These are phyloP conservation scores for Colletotrichum sp. DNA, from an alignment of 2,329 filamentous ascomycete genomes.

Conservation along the genomic window DNA sequence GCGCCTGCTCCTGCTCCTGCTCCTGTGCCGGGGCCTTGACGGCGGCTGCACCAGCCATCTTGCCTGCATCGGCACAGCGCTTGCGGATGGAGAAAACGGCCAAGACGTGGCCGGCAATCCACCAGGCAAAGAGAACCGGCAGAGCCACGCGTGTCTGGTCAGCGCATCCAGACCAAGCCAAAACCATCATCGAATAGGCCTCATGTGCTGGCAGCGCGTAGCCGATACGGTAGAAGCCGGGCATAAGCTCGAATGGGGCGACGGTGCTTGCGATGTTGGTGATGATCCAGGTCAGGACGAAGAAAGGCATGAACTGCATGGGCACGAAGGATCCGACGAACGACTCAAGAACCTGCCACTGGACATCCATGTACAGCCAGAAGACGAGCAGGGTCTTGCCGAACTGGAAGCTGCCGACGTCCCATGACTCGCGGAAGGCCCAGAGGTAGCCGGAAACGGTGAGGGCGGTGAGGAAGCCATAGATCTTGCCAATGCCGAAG, in stretches of 20 bases:
- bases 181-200: conserved; percentile 38
- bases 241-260: conserved; percentile 39
- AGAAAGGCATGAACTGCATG: conserved; percentile 42
- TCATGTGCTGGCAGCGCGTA: conserved; percentile 40
- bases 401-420: conserved; percentile 34
- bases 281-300: conserved; percentile 47
- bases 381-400: conserved; percentile 31
- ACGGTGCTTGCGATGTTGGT: conserved; percentile 41
- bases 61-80: conserved; percentile 8
- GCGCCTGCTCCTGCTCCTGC: neutral
- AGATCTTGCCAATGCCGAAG: conserved; percentile 31
- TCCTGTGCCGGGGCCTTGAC: neutral
- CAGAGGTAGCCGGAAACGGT: conserved; percentile 45
- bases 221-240: conserved; percentile 44
- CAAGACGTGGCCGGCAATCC: conserved; percentile 31
- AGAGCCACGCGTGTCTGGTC: conserved; percentile 41
- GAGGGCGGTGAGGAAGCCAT: conserved; percentile 40
- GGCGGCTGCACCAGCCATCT: neutral
- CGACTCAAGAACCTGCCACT: conserved; percentile 47
- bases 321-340: conserved; percentile 31
- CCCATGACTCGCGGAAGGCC: conserved; percentile 48
- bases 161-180: conserved; percentile 49
- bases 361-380: conserved; percentile 46
- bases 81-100: conserved; percentile 29
- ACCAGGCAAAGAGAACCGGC: conserved; percentile 47